Evolutionary conservation across 495 filamentous ascomycete genomes (phyloP).

Genomic region (Neurospora tetrasperma): DNA sequence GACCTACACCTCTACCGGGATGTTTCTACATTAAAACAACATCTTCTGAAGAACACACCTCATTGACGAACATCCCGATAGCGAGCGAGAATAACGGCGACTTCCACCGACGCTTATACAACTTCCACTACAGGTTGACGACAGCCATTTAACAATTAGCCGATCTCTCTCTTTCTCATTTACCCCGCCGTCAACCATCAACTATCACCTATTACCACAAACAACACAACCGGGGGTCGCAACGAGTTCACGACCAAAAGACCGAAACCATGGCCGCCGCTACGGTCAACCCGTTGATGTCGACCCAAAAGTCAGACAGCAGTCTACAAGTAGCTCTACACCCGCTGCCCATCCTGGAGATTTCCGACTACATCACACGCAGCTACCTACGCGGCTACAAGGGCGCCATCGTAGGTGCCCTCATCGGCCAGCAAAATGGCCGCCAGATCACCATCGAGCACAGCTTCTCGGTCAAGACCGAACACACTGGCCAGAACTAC

Average conservation of each 20-base stretch:
- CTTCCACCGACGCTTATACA: neutral
- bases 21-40: neutral
- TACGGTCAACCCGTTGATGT: slow-evolving; percentile 26
- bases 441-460: slow-evolving; percentile 85
- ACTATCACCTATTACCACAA: neutral
- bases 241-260: neutral
- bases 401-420: slow-evolving; percentile 72
- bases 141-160: neutral
- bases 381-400: slow-evolving; percentile 65
- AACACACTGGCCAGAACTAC: slow-evolving; percentile 39
- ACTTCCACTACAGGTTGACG: neutral
- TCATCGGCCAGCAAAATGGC: slow-evolving; percentile 84
- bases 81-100: neutral
- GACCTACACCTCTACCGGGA: no score
- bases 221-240: neutral
- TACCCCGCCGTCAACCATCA: neutral
- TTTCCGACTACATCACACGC: slow-evolving; percentile 92
- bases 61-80: neutral
- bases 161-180: neutral
- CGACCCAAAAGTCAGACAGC: slow-evolving; percentile 52
- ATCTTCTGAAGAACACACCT: neutral
- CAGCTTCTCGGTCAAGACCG: slow-evolving; percentile 70
- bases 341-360: slow-evolving; percentile 87
- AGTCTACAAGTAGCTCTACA: slow-evolving; percentile 79
- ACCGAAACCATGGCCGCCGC: slow-evolving; percentile 8